Evolutionary conservation across 2,329 filamentous ascomycete genomes (phyloP).

Genomic region (Macrophomina pseudophaseolina): DNA sequence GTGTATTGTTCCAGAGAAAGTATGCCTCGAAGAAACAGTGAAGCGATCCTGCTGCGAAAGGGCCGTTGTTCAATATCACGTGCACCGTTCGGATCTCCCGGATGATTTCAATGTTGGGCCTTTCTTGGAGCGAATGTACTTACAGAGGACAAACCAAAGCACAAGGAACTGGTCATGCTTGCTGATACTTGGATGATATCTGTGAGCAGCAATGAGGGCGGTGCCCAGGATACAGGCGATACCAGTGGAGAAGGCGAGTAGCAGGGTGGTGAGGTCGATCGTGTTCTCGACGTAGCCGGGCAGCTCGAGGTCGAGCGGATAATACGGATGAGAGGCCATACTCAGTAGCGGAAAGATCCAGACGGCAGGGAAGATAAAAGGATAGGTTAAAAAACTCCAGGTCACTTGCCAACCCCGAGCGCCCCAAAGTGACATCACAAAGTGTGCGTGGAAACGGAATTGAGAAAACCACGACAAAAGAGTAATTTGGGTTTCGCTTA

Average conservation of each 20-base stretch:
- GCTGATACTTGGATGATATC: conserved; percentile 7
- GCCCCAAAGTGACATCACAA: too few species aligned
- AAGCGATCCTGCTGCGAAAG: background rate
- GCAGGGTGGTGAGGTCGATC: background rate
- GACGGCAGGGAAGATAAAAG: too few species aligned
- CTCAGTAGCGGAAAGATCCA: too few species aligned
- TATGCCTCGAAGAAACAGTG: conserved; percentile 22
- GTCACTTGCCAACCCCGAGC: too few species aligned
- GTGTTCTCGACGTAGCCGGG: conserved; percentile 7
- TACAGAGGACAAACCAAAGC: conserved; percentile 21
- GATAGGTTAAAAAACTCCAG: too few species aligned
- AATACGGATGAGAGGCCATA: conserved; percentile 3
- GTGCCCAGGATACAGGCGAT: background rate
- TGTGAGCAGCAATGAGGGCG: background rate
- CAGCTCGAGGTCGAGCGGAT: conserved; percentile 16
- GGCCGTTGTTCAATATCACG: background rate
- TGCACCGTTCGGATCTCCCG: background rate
- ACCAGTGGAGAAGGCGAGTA: conserved; percentile 4
- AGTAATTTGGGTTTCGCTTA: conserved; percentile 6
- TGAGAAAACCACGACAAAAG: background rate
- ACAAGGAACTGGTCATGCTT: conserved; percentile 2
- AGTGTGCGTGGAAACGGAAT: too few species aligned
- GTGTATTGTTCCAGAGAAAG: conserved; percentile 6
- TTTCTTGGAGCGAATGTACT: background rate
- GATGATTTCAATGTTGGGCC: background rate